These are phyloP conservation scores for Dispira parvispora DNA, from an alignment of 192 early-diverging fungal genomes.

Conservation along the genomic window DNA sequence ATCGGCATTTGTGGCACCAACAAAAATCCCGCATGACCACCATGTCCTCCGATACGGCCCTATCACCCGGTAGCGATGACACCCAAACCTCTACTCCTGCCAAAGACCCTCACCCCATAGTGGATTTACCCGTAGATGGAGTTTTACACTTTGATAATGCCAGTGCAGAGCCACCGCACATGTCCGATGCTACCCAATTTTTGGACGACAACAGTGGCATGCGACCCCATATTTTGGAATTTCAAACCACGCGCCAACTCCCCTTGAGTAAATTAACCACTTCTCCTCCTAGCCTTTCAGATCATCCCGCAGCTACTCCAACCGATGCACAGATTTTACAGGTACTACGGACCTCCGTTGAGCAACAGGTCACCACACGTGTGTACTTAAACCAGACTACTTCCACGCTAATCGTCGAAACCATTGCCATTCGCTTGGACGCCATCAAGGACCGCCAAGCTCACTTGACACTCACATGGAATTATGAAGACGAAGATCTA, in stretches of 20 bases:
- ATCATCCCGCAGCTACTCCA: not conserved
- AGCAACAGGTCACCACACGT: conserved; percentile 14
- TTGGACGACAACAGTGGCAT: conserved; percentile 10
- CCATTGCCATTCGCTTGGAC: conserved; percentile 4
- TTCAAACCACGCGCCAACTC: conserved; percentile 3
- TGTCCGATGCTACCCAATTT: conserved; percentile 25
- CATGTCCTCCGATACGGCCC: not conserved
- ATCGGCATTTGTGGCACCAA: conserved; percentile 20
- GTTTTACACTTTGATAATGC: conserved; percentile 21
- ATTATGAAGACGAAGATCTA: conserved; percentile 47
- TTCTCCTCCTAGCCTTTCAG: not conserved
- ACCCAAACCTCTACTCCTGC: conserved; percentile 10
- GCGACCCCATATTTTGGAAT: conserved; percentile 12
- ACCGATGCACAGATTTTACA: not conserved
- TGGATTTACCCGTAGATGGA: conserved; percentile 22
- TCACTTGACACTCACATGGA: conserved; percentile 36
- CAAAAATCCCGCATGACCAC: not conserved
- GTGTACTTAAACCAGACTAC: conserved; percentile 16
- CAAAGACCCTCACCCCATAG: conserved; percentile 14
- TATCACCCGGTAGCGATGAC: conserved; percentile 15
- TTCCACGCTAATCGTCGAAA: not conserved
- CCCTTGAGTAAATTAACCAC: not conserved
- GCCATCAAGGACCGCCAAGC: conserved; percentile 12
- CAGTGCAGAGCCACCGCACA: conserved; percentile 16
- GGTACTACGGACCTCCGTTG: conserved; percentile 11